A percentile compares a stretch with the other conserved stretches of the same genome.
Evolutionary conservation across 164 flowering plant genomes (phyloP).

Genomic region (Berberis thunbergii): DNA sequence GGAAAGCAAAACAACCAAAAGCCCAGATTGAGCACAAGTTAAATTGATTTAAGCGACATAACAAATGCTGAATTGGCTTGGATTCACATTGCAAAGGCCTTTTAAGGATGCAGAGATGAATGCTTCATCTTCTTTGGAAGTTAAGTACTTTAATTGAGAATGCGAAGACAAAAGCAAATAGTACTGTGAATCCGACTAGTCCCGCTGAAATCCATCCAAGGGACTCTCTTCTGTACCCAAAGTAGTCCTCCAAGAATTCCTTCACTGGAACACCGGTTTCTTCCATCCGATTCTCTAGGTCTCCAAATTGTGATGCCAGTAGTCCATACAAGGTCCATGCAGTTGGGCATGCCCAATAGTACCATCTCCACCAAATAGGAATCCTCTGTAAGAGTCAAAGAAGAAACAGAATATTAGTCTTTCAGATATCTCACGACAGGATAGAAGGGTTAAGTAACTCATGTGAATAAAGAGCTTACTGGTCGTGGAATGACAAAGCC

Average conservation of each 20-base stretch:
- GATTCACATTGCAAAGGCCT: too few relatives aligned
- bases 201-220: conserved; percentile 22
- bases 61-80: too few relatives aligned
- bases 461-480: conserved; percentile 11
- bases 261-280: conserved; percentile 14
- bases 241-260: conserved; percentile 20
- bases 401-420: background rate
- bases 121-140: conserved; percentile 24
- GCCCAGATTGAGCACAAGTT: too few relatives aligned
- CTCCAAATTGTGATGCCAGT: conserved; percentile 42
- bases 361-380: conserved; percentile 64
- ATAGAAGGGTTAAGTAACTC: background rate
- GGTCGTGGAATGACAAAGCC: conserved; percentile 33
- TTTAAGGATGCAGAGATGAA: background rate
- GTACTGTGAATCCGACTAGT: conserved; percentile 21
- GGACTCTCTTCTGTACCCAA: conserved; percentile 33
- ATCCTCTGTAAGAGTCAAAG: conserved; percentile 31
- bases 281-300: conserved; percentile 14
- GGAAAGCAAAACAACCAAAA: too few relatives aligned
- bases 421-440: background rate
- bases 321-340: conserved; percentile 53
- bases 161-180: conserved; percentile 43
- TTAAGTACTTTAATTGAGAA: conserved; percentile 21
- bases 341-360: conserved; percentile 40
- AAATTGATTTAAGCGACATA: too few relatives aligned